Base-by-base conservation (phyloP, 768 basidiomycete genomes). In the Boletus pseudopeckii region DNA sequence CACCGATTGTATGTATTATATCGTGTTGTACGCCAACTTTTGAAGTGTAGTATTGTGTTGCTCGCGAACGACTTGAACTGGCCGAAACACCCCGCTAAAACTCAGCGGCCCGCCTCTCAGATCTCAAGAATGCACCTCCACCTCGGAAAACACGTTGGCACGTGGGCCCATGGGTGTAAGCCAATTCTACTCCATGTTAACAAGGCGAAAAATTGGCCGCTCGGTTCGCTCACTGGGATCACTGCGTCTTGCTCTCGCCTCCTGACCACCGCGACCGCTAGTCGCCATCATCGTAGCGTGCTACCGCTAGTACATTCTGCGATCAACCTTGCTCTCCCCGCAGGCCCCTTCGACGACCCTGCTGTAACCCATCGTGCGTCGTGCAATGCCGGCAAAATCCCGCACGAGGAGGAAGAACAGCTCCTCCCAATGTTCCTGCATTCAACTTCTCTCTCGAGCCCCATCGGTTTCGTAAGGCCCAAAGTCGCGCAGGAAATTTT, bases 311-410 rank as follows among this genome's bases (percentile, higher is more conserved):
- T 70, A 22, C 57, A 50, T 22, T 60, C 61, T 17, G 55, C 66
- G 14, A 54, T 67, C 52, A 68, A 68, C 42, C 64, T 70, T 22
- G 24, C 50, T 36, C 65, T 68, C 14, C 68, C 67, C 32, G 17
- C 52, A 5, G 61, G 66, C 24, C 63, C 58, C 14, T 70, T 67
- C 43, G 26, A 66, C 22, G 50, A 62, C 28, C 57, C 50, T 8
- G 5, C 51, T 24, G 18, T 10, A 14, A 44, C 26, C 6, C 42
- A 62, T 18, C 65, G 63, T 18, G 60, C 64, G 6, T 62, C 63
- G 1, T 66, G 65, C 45, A 55, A 59, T 38, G 50, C n/a, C 0
- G 52, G 54, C 33, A 44, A 43, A 11, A 24, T 53, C 18, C 36
- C 36, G 0, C 34, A 32, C 15, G 57, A 57, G 5, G 57, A 61